These are phyloP conservation scores for Claviceps maximensis DNA, from an alignment of 2,329 filamentous ascomycete species.

Conservation along the genomic window DNA sequence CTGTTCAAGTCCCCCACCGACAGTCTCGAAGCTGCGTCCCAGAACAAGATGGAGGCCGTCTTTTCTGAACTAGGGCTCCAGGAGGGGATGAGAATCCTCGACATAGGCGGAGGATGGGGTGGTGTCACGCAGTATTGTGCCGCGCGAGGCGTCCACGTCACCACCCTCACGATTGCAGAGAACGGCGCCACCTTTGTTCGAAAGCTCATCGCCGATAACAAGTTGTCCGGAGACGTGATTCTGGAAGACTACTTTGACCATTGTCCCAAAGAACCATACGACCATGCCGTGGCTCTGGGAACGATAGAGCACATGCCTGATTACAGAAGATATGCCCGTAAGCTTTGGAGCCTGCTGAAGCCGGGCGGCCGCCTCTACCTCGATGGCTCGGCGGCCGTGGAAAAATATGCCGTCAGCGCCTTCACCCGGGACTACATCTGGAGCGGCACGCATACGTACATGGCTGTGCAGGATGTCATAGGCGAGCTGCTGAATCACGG, in stretches of 20 bases:
- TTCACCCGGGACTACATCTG: slow-evolving; percentile 2
- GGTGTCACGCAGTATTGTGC: slow-evolving; percentile 2
- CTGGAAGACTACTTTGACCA: slow-evolving; percentile 3
- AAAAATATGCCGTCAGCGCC: slow-evolving; percentile 1
- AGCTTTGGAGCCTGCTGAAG: not conserved
- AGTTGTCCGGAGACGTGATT: not conserved
- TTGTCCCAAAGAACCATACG: not conserved
- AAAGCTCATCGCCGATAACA: not conserved
- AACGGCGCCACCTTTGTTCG: not conserved
- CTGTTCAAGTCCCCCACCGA: not conserved
- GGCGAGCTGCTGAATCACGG: not conserved
- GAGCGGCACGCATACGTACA: slow-evolving; percentile 1
- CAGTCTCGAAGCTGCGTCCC: not conserved
- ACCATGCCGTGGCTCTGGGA: not conserved
- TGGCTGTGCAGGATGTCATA: slow-evolving; percentile 2
- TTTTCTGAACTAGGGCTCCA: not conserved
- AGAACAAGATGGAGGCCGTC: slow-evolving; percentile 1
- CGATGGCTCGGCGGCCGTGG: not conserved
- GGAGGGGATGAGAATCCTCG: not conserved
- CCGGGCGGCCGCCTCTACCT: slow-evolving; percentile 1
- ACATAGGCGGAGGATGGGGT: slow-evolving; percentile 2
- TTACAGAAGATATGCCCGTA: not conserved
- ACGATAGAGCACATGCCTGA: slow-evolving; percentile 3
- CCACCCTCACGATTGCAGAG: not conserved
- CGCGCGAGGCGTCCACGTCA: slow-evolving; percentile 1